phyloP scores from a whole-genome alignment of 192 early-diverging fungal species.

The Chytriomyces sp. region DNA sequence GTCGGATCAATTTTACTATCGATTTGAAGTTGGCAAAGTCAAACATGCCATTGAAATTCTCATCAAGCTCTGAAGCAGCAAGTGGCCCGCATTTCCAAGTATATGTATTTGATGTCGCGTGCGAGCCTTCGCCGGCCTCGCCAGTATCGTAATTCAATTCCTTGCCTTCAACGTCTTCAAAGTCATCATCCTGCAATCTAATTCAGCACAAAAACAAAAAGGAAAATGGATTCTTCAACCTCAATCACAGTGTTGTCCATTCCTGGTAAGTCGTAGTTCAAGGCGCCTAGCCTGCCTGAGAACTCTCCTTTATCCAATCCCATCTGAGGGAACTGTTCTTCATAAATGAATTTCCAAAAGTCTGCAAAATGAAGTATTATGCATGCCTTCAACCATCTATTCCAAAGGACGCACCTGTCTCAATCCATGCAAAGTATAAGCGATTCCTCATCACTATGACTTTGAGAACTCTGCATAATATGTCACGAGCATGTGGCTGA shows the following conservation, averaged over 20 bases:
- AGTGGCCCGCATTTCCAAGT: conserved; percentile 44
- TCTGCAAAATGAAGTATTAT: conserved; percentile 16
- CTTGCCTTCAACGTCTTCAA: conserved; percentile 41
- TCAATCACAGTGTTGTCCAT: conserved; percentile 49
- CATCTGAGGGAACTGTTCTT: conserved; percentile 51
- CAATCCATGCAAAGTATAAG: conserved; percentile 41
- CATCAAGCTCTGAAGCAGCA: conserved; percentile 55
- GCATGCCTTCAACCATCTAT: no score
- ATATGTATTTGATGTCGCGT: conserved; percentile 24
- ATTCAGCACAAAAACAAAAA: neutral
- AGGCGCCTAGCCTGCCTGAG: conserved; percentile 39
- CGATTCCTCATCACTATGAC: conserved; percentile 33
- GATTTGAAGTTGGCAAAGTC: conserved; percentile 40
- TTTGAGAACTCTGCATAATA: conserved; percentile 39
- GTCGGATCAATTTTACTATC: conserved; percentile 31
- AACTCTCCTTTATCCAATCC: conserved; percentile 45
- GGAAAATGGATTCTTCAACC: conserved; percentile 26
- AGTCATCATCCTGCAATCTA: conserved; percentile 46
- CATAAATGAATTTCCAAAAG: conserved; percentile 44
- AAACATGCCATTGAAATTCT: conserved; percentile 29
- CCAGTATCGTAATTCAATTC: conserved; percentile 23
- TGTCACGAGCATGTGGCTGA: conserved; percentile 22
- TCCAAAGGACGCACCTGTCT: conserved; percentile 31
- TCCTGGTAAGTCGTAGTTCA: conserved; percentile 55
- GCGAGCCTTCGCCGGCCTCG: conserved; percentile 7